Percentiles rank a stretch among this genome's conserved stretches.
Evolutionary conservation across 176 grass and related monocot genomes (phyloP).

Genomic region (Secale cereale): DNA sequence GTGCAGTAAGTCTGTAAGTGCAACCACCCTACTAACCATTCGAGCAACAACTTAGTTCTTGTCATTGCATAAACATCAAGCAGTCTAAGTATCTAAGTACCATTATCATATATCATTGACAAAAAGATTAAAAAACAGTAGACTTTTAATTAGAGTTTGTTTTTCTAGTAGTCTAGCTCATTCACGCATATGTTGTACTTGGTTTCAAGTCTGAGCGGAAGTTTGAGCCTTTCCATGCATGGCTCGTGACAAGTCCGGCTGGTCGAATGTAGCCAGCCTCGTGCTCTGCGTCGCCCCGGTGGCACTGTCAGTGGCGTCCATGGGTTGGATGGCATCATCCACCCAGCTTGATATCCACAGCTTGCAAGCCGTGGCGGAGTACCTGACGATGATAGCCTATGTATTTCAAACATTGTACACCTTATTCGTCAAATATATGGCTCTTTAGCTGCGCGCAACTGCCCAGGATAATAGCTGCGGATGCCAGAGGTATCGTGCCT

Average conservation of each 20-base stretch:
- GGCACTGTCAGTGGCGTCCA: background rate
- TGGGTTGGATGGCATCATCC: background rate
- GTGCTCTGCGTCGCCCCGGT: slow-evolving; percentile 3
- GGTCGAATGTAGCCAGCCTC: background rate
- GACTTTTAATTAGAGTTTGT: background rate
- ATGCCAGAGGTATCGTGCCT: no score
- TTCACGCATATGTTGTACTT: background rate
- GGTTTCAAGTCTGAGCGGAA: background rate
- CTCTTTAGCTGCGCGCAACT: no score
- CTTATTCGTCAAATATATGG: no score
- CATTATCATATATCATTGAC: background rate
- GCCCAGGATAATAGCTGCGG: no score
- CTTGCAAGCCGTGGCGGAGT: slow-evolving; percentile 6
- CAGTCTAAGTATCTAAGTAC: background rate
- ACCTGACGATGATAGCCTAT: background rate
- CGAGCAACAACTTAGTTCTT: no score
- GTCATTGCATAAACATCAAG: no score
- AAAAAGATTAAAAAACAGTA: background rate
- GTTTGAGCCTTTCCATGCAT: slow-evolving; percentile 12
- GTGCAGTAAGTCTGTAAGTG: no score
- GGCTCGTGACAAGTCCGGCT: background rate
- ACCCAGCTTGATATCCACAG: background rate
- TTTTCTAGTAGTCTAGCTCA: background rate
- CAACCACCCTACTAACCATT: no score
- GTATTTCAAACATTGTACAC: no score